Base-by-base conservation (phyloP, 805 yeast species). In the Sugiyamaella qingdaonensis region DNA sequence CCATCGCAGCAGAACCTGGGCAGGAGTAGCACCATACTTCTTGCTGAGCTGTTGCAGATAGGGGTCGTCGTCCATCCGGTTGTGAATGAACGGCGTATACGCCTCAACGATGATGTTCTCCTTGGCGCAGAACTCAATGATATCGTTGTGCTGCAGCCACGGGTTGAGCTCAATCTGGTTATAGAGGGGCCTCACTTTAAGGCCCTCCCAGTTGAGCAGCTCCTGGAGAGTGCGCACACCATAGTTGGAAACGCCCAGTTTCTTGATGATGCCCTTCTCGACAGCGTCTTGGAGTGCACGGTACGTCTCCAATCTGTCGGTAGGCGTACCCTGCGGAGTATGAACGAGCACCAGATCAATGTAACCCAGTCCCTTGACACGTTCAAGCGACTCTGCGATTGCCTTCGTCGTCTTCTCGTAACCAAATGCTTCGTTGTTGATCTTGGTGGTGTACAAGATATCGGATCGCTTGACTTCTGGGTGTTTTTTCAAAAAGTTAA, bases 131-230 rank as follows among this genome's bases (percentile, higher is more conserved):
- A 72, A 85, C 49, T 81, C 78, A 27, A 85, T 81, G 52, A 88
- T 73, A 46, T 83, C 82, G 48, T 75, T 69, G 61, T 86, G 65
- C 71, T 85, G 87, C 63, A 85, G 74, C 91, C 95, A 88, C n/a
- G 94, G 96, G 56, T 88, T 87, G 50, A 88, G 77, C 68, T 88
- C 96, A 62, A 89, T 78, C 66, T 89, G 96, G 67, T 88, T 85
- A 35, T 86, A 85, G 0, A 82, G 87, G 0, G 96, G 91, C 59
- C 74, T 74, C 57, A 78, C 63, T 55, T 68, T 76, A 55, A 81
- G 68, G 2, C 71, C 78, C 10, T 68, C 68, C 75, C 80, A 78
- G 5, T 62, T 63, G 35, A 77, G 63, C 21, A 84, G 66, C 64
- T 83, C 86, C 60, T 80, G 67, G 19, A 84, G 61, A 61, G 83